phyloP scores from a whole-genome alignment of 1,139 yeast species.

The Yamadazyma trypodendri region DNA sequence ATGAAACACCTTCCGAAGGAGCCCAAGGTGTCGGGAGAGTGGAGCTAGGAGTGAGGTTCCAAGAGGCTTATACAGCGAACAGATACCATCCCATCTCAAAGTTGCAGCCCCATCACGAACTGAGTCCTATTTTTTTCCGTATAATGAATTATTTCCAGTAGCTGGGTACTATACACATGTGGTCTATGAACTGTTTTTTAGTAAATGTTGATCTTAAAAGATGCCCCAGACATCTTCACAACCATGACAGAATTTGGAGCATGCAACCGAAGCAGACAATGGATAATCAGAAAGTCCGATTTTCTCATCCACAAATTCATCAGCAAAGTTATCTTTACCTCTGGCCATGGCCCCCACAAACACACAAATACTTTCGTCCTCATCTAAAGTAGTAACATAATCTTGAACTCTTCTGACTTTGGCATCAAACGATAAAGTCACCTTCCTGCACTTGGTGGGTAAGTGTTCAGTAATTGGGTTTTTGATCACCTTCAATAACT shows the following conservation, averaged over 20 bases:
- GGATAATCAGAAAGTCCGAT: slow-evolving; percentile 95
- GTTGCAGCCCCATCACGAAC: no score
- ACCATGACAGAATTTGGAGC: slow-evolving; percentile 97
- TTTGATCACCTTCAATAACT: slow-evolving; percentile 87
- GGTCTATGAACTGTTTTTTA: slow-evolving; percentile 1
- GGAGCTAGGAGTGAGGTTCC: no score
- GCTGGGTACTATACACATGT: slow-evolving; percentile 1
- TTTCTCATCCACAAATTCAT: slow-evolving; percentile 93
- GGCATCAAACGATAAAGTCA: slow-evolving; percentile 93
- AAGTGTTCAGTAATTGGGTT: slow-evolving; percentile 96
- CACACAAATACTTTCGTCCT: slow-evolving; percentile 92
- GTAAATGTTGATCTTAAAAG: slow-evolving; percentile 23
- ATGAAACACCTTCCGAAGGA: slow-evolving; percentile 17
- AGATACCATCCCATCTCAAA: no score
- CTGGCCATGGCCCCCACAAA: slow-evolving; percentile 99
- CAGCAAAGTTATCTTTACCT: slow-evolving; percentile 96
- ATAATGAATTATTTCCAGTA: no score
- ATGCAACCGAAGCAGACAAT: slow-evolving; percentile 94
- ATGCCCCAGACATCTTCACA: slow-evolving; percentile 98
- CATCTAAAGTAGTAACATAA: slow-evolving; percentile 75
- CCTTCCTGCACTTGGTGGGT: slow-evolving; percentile 92
- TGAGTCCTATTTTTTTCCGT: no score
- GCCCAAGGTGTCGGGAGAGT: no score
- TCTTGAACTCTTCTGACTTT: slow-evolving; percentile 86
- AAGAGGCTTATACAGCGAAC: no score